Evolutionary conservation across 306 rosid genomes (phyloP).

Genomic region (Medicago arabica): DNA sequence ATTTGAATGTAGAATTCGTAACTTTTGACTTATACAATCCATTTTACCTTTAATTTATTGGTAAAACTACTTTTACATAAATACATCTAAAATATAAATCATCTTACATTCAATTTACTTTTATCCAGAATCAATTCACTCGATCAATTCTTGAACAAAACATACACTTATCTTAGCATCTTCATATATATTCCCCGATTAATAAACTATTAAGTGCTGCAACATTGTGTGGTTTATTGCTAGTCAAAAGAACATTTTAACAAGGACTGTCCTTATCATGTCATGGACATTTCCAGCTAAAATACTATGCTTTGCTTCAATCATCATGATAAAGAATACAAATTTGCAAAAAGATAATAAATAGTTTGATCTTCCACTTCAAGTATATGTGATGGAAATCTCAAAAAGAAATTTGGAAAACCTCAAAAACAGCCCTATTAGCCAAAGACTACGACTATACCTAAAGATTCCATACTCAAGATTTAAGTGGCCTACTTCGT

Average conservation of each 20-base stretch:
- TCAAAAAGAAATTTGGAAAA: constrained; percentile 42
- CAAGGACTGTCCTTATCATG: constrained; percentile 56
- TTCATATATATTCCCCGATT: constrained; percentile 9
- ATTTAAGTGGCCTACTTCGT: constrained; percentile 42
- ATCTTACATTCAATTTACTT: too few relatives aligned
- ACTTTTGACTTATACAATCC: too few relatives aligned
- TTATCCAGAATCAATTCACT: too few relatives aligned
- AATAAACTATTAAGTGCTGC: constrained; percentile 19
- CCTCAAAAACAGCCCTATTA: constrained; percentile 44
- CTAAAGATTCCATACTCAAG: constrained; percentile 63
- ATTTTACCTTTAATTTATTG: too few relatives aligned
- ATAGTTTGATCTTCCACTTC: constrained; percentile 43
- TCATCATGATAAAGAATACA: constrained; percentile 43
- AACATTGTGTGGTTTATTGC: constrained; percentile 48
- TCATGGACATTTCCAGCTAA: constrained; percentile 58
- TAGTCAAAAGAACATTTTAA: constrained; percentile 51
- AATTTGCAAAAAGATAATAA: constrained; percentile 37
- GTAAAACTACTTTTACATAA: too few relatives aligned
- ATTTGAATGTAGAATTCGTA: too few relatives aligned
- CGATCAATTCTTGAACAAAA: too few relatives aligned
- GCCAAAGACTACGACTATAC: constrained; percentile 44
- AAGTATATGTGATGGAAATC: constrained; percentile 35
- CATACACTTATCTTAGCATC: too few relatives aligned
- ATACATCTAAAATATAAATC: too few relatives aligned
- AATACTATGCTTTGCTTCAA: constrained; percentile 46